phyloP scores from a whole-genome alignment of 2,329 filamentous ascomycete genomes.

The Onygenales sp. region DNA sequence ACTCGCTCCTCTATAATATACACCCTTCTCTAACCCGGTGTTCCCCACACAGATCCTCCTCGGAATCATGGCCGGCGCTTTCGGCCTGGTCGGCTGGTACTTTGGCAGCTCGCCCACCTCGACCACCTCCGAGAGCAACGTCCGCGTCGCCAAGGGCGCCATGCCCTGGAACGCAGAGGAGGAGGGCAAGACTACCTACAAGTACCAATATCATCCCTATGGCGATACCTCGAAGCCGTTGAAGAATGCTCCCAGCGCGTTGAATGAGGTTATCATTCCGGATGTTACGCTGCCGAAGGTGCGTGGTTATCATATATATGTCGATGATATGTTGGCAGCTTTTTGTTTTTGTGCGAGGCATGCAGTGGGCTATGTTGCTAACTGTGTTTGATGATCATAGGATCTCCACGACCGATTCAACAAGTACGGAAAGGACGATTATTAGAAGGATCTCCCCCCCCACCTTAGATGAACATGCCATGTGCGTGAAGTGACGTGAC shows the following conservation, averaged over 20 bases:
- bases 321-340: not conserved
- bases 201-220: conserved; percentile 74
- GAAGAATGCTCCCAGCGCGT: conserved; percentile 84
- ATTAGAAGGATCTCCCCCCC: conserved; percentile 1
- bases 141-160: conserved; percentile 63
- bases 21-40: conserved; percentile 7
- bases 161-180: conserved; percentile 84
- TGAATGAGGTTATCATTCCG: conserved; percentile 91
- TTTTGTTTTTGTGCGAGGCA: not conserved
- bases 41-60: conserved; percentile 63
- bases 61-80: conserved; percentile 80
- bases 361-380: not conserved
- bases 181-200: conserved; percentile 48
- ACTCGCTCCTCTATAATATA: not conserved
- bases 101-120: conserved; percentile 76
- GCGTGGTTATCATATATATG: conserved; percentile 20
- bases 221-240: conserved; percentile 66
- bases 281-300: conserved; percentile 89
- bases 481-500: no score
- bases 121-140: conserved; percentile 68
- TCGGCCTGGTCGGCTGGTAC: conserved; percentile 75
- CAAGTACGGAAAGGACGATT: conserved; percentile 99
- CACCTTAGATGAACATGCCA: not conserved
- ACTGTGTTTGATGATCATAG: conserved; percentile 34
- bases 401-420: conserved; percentile 94